Percentiles rank a stretch among this genome's conserved stretches.
Conservation (phyloP, 805 yeast genomes). For the Candida palmyrensis region DNA sequence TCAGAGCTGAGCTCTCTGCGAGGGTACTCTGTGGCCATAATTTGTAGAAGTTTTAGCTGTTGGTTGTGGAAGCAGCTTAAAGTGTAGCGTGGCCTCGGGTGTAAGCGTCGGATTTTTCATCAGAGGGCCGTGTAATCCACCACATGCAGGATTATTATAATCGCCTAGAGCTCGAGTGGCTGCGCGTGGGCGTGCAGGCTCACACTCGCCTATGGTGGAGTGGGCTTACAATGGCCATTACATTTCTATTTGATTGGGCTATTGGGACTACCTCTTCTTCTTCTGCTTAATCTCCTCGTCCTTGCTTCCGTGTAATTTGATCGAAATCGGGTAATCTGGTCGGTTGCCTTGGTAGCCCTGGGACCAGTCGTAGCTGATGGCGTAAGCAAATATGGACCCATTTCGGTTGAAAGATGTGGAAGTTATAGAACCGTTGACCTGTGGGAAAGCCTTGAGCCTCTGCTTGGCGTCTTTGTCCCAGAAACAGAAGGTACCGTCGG, state of each 20-base stretch:
- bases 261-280: slow-evolving; percentile 25
- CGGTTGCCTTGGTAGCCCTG: slow-evolving; percentile 80
- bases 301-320: slow-evolving; percentile 77
- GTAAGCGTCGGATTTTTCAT: too few relatives aligned
- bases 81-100: too few relatives aligned
- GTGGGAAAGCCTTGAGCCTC: slow-evolving; percentile 76
- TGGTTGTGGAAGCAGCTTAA: neutral
- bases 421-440: slow-evolving; percentile 62
- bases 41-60: neutral
- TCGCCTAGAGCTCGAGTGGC: too few relatives aligned
- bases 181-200: too few relatives aligned
- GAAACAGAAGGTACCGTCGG: slow-evolving; percentile 89
- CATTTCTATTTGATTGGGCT: too few relatives aligned
- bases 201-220: too few relatives aligned
- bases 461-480: slow-evolving; percentile 96
- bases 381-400: slow-evolving; percentile 86
- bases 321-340: slow-evolving; percentile 66
- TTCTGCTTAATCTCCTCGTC: slow-evolving; percentile 80
- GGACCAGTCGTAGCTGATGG: slow-evolving; percentile 92
- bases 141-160: too few relatives aligned
- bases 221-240: too few relatives aligned
- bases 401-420: slow-evolving; percentile 75
- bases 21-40: slow-evolving; percentile 9
- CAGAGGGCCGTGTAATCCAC: too few relatives aligned
- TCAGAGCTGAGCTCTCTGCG: slow-evolving; percentile 21